phyloP scores from a whole-genome alignment of 148 eudicot species.

The Dianthus caryophyllus region DNA sequence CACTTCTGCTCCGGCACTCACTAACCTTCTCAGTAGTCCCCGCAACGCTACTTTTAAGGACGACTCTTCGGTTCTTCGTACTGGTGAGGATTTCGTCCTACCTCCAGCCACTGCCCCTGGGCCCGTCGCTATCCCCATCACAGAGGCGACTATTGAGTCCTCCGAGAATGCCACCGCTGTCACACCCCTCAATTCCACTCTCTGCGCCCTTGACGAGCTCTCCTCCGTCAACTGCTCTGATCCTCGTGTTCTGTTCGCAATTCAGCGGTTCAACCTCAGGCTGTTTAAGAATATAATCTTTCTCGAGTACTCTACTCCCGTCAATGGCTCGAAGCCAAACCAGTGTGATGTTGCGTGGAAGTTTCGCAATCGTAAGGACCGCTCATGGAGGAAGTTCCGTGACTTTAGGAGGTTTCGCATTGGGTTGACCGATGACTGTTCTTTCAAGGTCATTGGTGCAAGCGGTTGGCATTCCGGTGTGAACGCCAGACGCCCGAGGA shows the following conservation, averaged over 20 bases:
- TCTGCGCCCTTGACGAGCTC: slow-evolving; percentile 38
- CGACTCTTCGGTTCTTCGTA: slow-evolving; percentile 68
- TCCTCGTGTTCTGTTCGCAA: slow-evolving; percentile 58
- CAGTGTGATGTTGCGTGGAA: slow-evolving; percentile 93
- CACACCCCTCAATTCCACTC: slow-evolving; percentile 28
- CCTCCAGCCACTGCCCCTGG: slow-evolving; percentile 37
- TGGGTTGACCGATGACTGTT: slow-evolving; percentile 60
- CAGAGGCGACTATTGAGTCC: slow-evolving; percentile 57
- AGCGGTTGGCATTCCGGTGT: slow-evolving; percentile 90
- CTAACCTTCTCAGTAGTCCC: slow-evolving; percentile 54
- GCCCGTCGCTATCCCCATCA: slow-evolving; percentile 29
- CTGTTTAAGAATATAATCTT: slow-evolving; percentile 60
- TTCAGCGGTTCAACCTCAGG: slow-evolving; percentile 71
- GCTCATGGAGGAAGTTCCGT: slow-evolving; percentile 82
- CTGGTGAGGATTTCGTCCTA: slow-evolving; percentile 67
- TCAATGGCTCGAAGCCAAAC: slow-evolving; percentile 57
- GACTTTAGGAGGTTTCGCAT: slow-evolving; percentile 85
- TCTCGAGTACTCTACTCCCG: slow-evolving; percentile 62
- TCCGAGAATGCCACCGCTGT: slow-evolving; percentile 30
- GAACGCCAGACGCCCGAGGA: slow-evolving; percentile 71
- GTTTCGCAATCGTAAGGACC: slow-evolving; percentile 81
- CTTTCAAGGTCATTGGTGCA: slow-evolving; percentile 51
- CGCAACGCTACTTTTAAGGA: slow-evolving; percentile 67
- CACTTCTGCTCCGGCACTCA: slow-evolving; percentile 74
- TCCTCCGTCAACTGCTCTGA: slow-evolving; percentile 70